Conservation (phyloP, 441 rosid genomes). For the Erysimum cheiri region DNA sequence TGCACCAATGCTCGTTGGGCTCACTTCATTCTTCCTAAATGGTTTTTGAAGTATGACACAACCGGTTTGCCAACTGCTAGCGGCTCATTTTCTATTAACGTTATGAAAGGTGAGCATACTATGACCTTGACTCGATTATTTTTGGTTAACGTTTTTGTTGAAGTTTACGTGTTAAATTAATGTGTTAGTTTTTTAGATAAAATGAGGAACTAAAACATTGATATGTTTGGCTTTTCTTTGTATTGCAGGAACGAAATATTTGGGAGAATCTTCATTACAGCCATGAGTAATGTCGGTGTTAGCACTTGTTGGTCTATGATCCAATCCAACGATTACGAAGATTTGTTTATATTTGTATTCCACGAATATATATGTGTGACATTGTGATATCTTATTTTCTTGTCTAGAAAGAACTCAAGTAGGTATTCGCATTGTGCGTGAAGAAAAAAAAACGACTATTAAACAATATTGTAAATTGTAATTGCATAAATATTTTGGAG, state of each 20-base stretch:
- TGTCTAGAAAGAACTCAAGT: neutral
- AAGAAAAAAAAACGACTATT: neutral
- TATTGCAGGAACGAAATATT: constrained; percentile 12
- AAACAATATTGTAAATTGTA: neutral
- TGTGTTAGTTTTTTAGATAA: neutral
- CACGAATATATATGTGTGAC: too few relatives aligned
- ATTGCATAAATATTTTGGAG: neutral
- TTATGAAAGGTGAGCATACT: constrained; percentile 10
- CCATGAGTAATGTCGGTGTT: constrained; percentile 20
- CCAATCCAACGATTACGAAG: neutral
- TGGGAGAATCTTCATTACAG: constrained; percentile 2
- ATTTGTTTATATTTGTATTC: neutral
- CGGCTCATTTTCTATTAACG: neutral
- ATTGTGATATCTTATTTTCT: neutral
- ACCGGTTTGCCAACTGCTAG: neutral
- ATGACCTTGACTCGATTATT: neutral
- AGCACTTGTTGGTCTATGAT: constrained; percentile 15
- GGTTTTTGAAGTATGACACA: constrained; percentile 9
- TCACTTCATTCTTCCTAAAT: neutral
- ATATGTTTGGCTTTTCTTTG: neutral
- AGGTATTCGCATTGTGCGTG: too few relatives aligned
- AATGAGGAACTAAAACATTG: neutral
- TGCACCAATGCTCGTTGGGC: constrained; percentile 8
- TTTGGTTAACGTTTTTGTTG: neutral
- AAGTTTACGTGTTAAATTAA: neutral